A percentile compares a stretch with the other conserved stretches of the same genome.
Conservation (phyloP, 108 stramenopile species). For the Fragilariopsis cylindrus region DNA sequence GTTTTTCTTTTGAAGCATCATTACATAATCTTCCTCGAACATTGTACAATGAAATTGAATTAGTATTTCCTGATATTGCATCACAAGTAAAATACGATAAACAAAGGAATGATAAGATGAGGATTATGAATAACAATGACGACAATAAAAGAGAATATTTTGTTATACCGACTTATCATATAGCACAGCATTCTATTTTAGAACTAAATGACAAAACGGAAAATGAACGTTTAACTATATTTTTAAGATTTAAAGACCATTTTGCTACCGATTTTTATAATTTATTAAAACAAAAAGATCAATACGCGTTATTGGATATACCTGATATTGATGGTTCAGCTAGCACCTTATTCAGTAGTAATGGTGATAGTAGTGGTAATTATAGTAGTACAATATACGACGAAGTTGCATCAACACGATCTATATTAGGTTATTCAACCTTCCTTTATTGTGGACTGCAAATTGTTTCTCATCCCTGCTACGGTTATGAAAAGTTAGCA, state of each 20-base stretch:
- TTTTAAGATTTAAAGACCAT: neutral
- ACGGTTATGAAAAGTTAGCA: neutral
- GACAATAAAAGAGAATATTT: neutral
- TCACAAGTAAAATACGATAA: constrained; percentile 1
- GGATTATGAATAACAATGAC: neutral
- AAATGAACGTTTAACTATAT: neutral
- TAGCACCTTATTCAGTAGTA: neutral
- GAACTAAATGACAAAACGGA: constrained; percentile 4
- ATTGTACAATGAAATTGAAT: constrained; percentile 3
- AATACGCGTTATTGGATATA: neutral
- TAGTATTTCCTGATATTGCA: constrained; percentile 12
- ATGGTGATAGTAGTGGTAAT: neutral
- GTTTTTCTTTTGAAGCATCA: neutral
- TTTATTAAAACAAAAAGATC: neutral
- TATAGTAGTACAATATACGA: neutral
- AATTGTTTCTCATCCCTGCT: neutral
- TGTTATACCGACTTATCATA: neutral
- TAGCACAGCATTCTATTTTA: neutral
- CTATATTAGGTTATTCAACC: constrained; percentile 2
- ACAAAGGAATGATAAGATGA: neutral
- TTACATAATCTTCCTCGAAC: constrained; percentile 3
- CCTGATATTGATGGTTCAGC: constrained; percentile 1
- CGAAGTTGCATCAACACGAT: constrained; percentile 6
- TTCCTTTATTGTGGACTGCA: neutral
- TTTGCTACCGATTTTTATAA: neutral